Base-by-base conservation (phyloP, 805 yeast species). In the Ogataea sp. region DNA sequence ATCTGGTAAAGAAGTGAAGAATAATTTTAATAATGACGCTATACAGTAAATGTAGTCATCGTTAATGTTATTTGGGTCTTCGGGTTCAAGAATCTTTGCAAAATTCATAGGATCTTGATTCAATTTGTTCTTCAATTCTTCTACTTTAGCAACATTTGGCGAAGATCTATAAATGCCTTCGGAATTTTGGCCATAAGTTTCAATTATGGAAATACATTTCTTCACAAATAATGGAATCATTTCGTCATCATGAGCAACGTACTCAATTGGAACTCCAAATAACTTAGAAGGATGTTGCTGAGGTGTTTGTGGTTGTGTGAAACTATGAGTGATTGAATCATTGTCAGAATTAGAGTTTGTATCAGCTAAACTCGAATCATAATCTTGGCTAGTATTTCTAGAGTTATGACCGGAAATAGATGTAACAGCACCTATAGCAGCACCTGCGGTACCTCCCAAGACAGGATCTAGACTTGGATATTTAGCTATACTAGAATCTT, bases 111-210 rank as follows among this genome's bases (percentile, higher is more conserved):
- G 90, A 53, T 89, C 87, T 36, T 64, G 62, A 56, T 84, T 89
- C 37, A 90, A 83, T 36, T 79, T 68, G 17, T 76, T 81, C 48
- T 73, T 78, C 44, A 90, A 64, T 43, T 79, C 83, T 48, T 81
- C 82, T 11, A 93, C 80, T 31, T 83, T 81, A 7, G 79, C 59
- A 32, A 74, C 76, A 57, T 83, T 85, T 0, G 96, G 96, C 39
- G 84, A 79, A 26, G 86, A 78, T 41, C 97, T 70, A 58, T 93
- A 93, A 27, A 93, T 80, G 1, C 97, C 97, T 56, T 88, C 97
- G 26, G 84, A 66, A 38, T 85, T 81, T 29, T 83, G 58, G 2
- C 99, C 99, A 56, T 83, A 80, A 31, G 70, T 71, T 54, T 93
- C 97, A 27, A 93, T 79, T 7, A 89, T 81, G 46, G 80, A 81